Conservation (phyloP, 352 stramenopile genomes). For the Phytopythium chamaehyphon region DNA sequence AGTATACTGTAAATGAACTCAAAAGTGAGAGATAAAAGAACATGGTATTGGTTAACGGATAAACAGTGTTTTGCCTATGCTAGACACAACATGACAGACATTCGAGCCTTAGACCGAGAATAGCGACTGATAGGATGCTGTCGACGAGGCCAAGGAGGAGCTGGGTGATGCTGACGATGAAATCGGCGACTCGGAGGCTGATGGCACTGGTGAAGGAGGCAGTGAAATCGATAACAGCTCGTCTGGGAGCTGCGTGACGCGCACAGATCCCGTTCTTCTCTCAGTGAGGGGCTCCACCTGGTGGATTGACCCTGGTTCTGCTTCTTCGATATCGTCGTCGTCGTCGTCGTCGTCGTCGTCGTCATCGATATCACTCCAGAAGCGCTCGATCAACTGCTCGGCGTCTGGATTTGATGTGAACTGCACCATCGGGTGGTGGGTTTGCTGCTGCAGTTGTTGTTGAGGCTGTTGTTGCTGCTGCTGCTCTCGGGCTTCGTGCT, state of each 20-base stretch:
- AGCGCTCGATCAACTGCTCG: slow-evolving; percentile 7
- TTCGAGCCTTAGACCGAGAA: background rate
- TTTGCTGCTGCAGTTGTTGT: background rate
- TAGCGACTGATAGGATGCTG: slow-evolving; percentile 1
- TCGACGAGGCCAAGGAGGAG: slow-evolving; percentile 12
- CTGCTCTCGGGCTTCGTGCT: background rate
- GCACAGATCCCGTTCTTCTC: background rate
- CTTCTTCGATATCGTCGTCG: slow-evolving; percentile 5
- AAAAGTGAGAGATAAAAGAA: no score
- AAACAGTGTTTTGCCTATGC: background rate
- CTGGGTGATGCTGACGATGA: slow-evolving; percentile 17
- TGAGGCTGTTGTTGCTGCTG: background rate
- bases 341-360: background rate
- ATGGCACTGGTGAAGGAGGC: background rate
- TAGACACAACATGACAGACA: background rate
- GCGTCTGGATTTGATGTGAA: background rate
- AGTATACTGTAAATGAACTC: slow-evolving; percentile 19
- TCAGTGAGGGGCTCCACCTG: background rate
- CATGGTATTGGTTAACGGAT: no score
- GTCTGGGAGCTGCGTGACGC: background rate
- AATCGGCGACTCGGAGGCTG: background rate
- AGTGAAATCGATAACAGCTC: slow-evolving; percentile 1
- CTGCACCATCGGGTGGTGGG: no score
- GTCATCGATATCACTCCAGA: slow-evolving; percentile 7
- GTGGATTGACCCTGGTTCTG: background rate